Base-by-base conservation (phyloP, 2,329 filamentous ascomycete genomes). In the Hirsutella rhossiliensis region DNA sequence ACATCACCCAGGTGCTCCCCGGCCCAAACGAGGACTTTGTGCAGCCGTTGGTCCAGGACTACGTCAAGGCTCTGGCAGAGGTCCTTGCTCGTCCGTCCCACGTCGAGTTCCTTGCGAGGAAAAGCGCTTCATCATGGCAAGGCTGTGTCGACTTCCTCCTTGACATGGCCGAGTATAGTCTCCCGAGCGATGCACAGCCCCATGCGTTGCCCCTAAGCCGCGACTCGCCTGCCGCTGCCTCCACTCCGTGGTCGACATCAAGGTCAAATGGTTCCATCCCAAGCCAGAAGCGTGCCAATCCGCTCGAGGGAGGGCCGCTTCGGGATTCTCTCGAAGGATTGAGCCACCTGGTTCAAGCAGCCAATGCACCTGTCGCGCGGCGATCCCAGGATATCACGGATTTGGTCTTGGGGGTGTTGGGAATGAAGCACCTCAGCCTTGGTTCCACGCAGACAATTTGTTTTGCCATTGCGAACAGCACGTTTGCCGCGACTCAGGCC, bases 1-100 rank as follows among this genome's bases (percentile, higher is more conserved):
- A 95, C 62, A 82, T 97, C 48, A 81, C 78, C 3, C 80, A 95
- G 50, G 78, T 80, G 17, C 69, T 94, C 4, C 76, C 80, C 2
- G 73, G 69, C 0, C 62, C 65, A 4, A 75, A 80, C 43, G 78
- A 78, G 13, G 72, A 69, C 2, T 76, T 83, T 43, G 79, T 87
- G 50, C 72, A 80, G 45, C 81, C 84, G 12, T 69, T 98, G 5
- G 66, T 80, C 20, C 72, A 80, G 41, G 80, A 92, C 56, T 94
- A 96, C 58, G 73, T 86, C 51, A 94, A 86, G 65, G 76, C 80
- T 18, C 66, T 98, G 51, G 69, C 75, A 5, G 71, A 75, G 27
- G 63, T 96, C 3, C 72, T 97, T 17, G 76, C 79, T 37, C 77
- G 84, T 54, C 77, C 79, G 39, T 75, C 86, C 17, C 87, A 94